These are phyloP conservation scores for Quercus engelmannii DNA, from an alignment of 306 rosid genomes.

Conservation along the genomic window DNA sequence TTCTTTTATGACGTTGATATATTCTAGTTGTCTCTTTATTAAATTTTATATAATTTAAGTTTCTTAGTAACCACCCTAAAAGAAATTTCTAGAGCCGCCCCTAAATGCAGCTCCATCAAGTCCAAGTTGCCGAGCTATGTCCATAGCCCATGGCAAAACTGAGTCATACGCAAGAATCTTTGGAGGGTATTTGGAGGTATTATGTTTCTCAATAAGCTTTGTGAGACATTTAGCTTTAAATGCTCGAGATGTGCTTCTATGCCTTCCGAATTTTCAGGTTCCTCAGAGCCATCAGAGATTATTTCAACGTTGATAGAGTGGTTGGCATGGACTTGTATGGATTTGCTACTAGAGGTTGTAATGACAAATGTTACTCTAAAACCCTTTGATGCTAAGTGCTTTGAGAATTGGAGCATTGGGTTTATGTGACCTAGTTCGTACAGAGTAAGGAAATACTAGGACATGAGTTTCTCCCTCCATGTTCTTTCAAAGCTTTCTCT, in stretches of 20 bases:
- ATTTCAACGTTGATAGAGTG: background rate
- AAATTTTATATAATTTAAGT: too few species aligned
- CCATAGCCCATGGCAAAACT: slow-evolving; percentile 19
- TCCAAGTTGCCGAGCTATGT: too few species aligned
- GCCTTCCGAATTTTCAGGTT: background rate
- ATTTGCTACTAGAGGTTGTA: background rate
- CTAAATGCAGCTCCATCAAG: too few species aligned
- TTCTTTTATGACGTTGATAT: too few species aligned
- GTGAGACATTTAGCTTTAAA: background rate
- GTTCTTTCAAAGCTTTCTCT: background rate
- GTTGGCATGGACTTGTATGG: background rate
- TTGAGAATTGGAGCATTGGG: slow-evolving; percentile 28
- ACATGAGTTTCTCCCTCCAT: background rate
- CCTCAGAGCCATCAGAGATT: slow-evolving; percentile 22
- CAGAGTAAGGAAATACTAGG: slow-evolving; percentile 12
- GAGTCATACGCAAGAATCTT: slow-evolving; percentile 22
- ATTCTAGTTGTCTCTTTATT: too few species aligned
- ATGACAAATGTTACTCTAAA: slow-evolving; percentile 18
- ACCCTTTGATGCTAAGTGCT: slow-evolving; percentile 20
- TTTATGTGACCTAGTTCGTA: slow-evolving; percentile 22
- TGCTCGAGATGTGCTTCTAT: background rate
- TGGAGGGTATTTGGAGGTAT: background rate
- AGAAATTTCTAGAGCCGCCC: too few species aligned
- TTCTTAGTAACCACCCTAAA: too few species aligned
- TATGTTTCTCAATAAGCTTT: background rate